Conservation (phyloP, 371 early-diverging fungal species). For the Rhizomucor pusillus region DNA sequence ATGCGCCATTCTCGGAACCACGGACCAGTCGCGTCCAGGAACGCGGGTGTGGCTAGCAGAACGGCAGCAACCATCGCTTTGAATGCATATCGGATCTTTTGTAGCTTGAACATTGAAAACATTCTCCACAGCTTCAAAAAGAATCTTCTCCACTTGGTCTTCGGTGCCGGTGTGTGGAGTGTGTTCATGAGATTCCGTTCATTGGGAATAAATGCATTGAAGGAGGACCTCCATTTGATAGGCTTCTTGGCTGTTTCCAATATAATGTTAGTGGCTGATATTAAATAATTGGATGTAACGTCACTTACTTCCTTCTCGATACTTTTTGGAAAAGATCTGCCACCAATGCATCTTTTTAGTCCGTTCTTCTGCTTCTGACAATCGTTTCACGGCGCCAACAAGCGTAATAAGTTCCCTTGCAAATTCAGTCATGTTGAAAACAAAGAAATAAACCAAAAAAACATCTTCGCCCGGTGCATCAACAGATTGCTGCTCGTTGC, state of each 20-base stretch:
- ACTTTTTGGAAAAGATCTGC: constrained; percentile 5
- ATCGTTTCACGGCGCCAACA: constrained; percentile 50
- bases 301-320: constrained; percentile 1
- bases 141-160: constrained; percentile 47
- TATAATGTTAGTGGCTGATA: too few relatives aligned
- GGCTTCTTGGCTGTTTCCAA: too few relatives aligned
- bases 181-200: constrained; percentile 54
- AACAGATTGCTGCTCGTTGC: background rate
- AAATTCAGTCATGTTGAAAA: constrained; percentile 74
- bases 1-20: constrained; percentile 65
- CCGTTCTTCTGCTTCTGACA: constrained; percentile 17
- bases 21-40: constrained; percentile 54
- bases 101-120: constrained; percentile 56
- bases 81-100: constrained; percentile 68
- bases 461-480: constrained; percentile 58
- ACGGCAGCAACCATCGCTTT: constrained; percentile 65
- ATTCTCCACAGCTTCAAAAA: constrained; percentile 61
- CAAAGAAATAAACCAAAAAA: constrained; percentile 74
- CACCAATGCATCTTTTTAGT: constrained; percentile 8
- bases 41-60: constrained; percentile 65
- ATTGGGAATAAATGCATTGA: constrained; percentile 38
- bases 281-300: too few relatives aligned
- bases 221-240: constrained; percentile 1
- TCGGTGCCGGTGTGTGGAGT: constrained; percentile 67
- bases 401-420: constrained; percentile 58